A percentile compares a stretch with the other conserved stretches of the same genome.
phyloP scores from a whole-genome alignment of 805 yeast species.

The Teunomyces kruisii region DNA sequence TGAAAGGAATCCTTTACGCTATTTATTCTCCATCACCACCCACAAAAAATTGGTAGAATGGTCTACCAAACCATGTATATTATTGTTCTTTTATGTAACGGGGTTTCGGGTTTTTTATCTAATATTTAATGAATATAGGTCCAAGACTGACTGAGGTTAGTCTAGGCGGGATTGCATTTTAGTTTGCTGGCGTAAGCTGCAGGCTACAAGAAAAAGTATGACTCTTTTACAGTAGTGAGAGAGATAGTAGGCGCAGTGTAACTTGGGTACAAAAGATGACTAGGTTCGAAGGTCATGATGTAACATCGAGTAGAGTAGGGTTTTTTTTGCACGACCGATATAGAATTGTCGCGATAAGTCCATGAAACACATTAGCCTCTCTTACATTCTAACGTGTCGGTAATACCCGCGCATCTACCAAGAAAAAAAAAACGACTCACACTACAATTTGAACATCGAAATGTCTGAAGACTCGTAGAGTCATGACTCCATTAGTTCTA shows the following conservation, averaged over 20 bases:
- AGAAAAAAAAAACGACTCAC: background rate
- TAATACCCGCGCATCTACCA: background rate
- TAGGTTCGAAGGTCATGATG: no score
- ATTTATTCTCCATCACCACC: background rate
- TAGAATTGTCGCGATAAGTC: no score
- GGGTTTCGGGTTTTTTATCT: conserved; percentile 1
- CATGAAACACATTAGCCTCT: no score
- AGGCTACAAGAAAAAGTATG: background rate
- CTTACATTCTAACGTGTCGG: background rate
- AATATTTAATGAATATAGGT: conserved; percentile 5
- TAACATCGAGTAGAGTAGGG: no score
- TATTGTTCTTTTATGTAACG: conserved; percentile 1
- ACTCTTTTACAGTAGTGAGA: background rate
- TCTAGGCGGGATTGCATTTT: background rate
- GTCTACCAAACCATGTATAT: conserved; percentile 1
- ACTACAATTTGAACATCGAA: background rate
- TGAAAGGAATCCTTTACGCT: background rate
- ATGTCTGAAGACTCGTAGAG: conserved; percentile 11
- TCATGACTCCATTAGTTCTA: conserved; percentile 8
- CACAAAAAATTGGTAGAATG: conserved; percentile 1
- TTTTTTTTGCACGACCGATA: no score
- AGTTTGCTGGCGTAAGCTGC: background rate
- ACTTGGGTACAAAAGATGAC: no score
- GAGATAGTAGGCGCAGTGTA: no score
- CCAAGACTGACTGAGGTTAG: background rate